A percentile compares a stretch with the other conserved stretches of the same genome.
Conservation (phyloP, 805 yeast species). For the Schwanniomyces pseudopolymorphus region DNA sequence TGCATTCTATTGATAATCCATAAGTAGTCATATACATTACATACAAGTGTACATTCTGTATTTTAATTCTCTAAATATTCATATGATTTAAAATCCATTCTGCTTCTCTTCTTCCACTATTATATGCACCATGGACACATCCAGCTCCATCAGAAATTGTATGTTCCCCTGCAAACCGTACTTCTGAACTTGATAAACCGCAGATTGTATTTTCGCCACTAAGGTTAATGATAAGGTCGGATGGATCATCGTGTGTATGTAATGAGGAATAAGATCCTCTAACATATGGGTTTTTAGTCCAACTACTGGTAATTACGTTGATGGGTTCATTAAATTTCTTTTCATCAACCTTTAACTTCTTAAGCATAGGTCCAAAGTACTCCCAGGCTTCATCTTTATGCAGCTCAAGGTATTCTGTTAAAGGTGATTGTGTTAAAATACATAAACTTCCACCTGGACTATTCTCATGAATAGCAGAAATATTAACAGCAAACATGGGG, state of each 20-base stretch:
- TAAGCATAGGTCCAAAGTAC: slow-evolving; percentile 54
- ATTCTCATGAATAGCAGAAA: slow-evolving; percentile 40
- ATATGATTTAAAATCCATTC: slow-evolving; percentile 26
- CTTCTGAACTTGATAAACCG: slow-evolving; percentile 39
- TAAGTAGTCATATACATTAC: no score
- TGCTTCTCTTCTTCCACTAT: slow-evolving; percentile 65
- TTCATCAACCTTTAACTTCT: slow-evolving; percentile 19
- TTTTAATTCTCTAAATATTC: background rate
- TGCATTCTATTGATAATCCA: no score
- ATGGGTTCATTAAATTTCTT: slow-evolving; percentile 21
- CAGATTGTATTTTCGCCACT: slow-evolving; percentile 37
- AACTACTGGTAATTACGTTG: slow-evolving; percentile 51
- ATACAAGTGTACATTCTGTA: background rate
- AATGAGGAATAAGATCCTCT: slow-evolving; percentile 83
- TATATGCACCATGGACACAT: slow-evolving; percentile 89
- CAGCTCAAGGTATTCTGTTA: slow-evolving; percentile 60
- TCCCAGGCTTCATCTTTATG: slow-evolving; percentile 56
- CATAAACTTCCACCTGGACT: slow-evolving; percentile 51
- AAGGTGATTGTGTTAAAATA: slow-evolving; percentile 68
- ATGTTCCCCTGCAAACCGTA: slow-evolving; percentile 92
- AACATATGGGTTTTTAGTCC: slow-evolving; percentile 80
- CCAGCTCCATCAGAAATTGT: slow-evolving; percentile 86
- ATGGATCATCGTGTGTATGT: slow-evolving; percentile 66
- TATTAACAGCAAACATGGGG: slow-evolving; percentile 64
- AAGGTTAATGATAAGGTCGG: slow-evolving; percentile 59